phyloP scores from a whole-genome alignment of 2,329 filamentous ascomycete genomes.

The Colletotrichum eremochloae region DNA sequence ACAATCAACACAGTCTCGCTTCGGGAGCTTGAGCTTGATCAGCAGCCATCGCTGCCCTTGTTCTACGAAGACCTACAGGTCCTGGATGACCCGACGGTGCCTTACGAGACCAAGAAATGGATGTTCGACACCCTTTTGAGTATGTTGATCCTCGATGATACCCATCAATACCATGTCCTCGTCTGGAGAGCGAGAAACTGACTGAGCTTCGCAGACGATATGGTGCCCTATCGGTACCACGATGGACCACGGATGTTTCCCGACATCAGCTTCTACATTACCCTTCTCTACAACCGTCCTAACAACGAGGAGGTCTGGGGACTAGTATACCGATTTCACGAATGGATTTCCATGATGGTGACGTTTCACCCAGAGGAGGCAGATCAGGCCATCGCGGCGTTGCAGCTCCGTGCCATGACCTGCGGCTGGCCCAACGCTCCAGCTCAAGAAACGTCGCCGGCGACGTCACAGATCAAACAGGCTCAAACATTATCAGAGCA shows the following conservation, averaged over 20 bases:
- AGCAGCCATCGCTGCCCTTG: neutral
- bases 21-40: neutral
- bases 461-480: neutral
- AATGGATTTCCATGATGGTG: constrained; percentile 7
- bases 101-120: neutral
- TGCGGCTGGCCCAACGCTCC: neutral
- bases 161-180: neutral
- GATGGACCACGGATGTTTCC: constrained; percentile 11
- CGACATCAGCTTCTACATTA: constrained; percentile 1
- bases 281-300: neutral
- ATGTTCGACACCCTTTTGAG: constrained; percentile 20
- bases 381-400: neutral
- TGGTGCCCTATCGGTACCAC: constrained; percentile 15
- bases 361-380: neutral
- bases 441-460: neutral
- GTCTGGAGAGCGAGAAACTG: neutral
- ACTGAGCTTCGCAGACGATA: neutral
- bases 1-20: neutral
- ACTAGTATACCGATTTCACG: neutral
- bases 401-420: neutral
- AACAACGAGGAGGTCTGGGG: neutral
- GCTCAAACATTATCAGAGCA: neutral
- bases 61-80: constrained; percentile 3
- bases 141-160: neutral
- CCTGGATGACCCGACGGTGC: neutral